Conservation (phyloP, 2,329 filamentous ascomycete species). For the Colletotrichum sp. region DNA sequence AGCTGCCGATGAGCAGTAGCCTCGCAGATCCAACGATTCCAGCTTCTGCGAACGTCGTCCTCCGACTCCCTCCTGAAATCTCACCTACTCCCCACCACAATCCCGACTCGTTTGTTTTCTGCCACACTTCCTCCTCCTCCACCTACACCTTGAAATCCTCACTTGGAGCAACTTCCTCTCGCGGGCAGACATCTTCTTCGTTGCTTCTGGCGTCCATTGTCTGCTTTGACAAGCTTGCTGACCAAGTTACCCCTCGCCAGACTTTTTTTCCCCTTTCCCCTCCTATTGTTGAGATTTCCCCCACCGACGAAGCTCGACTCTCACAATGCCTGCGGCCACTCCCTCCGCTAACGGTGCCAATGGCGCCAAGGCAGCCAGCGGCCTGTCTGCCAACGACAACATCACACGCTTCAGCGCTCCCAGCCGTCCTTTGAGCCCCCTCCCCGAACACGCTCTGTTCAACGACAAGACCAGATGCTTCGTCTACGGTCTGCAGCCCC, state of each 20-base stretch:
- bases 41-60: slow-evolving; percentile 23
- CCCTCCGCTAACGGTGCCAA: slow-evolving; percentile 51
- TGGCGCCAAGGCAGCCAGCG: slow-evolving; percentile 50
- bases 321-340: slow-evolving; percentile 57
- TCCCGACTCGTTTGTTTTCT: slow-evolving; percentile 19
- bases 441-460: slow-evolving; percentile 90
- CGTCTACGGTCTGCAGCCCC: slow-evolving; percentile 98
- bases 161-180: slow-evolving; percentile 6
- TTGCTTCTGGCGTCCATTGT: slow-evolving; percentile 21
- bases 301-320: slow-evolving; percentile 13
- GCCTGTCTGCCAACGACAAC: slow-evolving; percentile 91
- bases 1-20: slow-evolving; percentile 23
- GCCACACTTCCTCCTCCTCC: slow-evolving; percentile 21
- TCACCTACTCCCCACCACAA: slow-evolving; percentile 23
- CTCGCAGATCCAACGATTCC: slow-evolving; percentile 26
- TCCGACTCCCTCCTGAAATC: slow-evolving; percentile 23
- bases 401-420: slow-evolving; percentile 95
- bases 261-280: slow-evolving; percentile 18
- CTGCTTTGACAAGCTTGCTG: slow-evolving; percentile 22
- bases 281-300: slow-evolving; percentile 14
- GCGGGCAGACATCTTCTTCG: slow-evolving; percentile 11
- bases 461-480: slow-evolving; percentile 99
- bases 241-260: slow-evolving; percentile 22
- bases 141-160: slow-evolving; percentile 7
- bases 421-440: slow-evolving; percentile 89